Evolutionary conservation across 768 basidiomycete species (phyloP).

Genomic region (Phlebiopsis gigantea): DNA sequence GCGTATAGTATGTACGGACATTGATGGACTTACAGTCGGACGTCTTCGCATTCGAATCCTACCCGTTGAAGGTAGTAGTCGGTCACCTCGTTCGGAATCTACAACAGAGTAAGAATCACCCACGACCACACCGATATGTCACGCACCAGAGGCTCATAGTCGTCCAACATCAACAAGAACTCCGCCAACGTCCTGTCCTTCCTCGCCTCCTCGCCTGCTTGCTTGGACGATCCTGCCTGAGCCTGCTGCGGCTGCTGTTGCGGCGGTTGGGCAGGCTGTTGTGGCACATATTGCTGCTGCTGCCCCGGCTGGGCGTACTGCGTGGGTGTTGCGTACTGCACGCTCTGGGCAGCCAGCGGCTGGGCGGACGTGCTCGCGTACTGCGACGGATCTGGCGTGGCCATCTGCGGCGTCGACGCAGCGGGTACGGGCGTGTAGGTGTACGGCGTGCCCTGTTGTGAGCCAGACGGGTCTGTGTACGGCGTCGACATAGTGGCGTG

Average conservation of each 20-base stretch:
- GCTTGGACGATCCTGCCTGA: conserved; percentile 33
- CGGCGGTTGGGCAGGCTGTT: conserved; percentile 16
- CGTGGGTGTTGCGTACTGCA: conserved; percentile 1
- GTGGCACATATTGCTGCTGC: not conserved
- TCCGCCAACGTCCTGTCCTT: conserved; percentile 90
- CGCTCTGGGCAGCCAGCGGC: conserved; percentile 8
- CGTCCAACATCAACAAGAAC: conserved; percentile 93
- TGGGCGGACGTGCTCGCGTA: conserved; percentile 18
- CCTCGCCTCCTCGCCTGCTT: conserved; percentile 73
- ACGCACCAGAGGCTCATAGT: conserved; percentile 89
- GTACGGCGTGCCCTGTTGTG: conserved; percentile 10
- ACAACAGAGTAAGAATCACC: not conserved
- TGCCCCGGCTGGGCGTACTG: not conserved
- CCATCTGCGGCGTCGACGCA: conserved; percentile 2
- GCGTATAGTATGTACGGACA: not conserved
- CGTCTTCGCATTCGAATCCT: conserved; percentile 93
- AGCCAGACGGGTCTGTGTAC: conserved; percentile 8
- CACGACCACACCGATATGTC: not conserved
- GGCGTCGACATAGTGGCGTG: conserved; percentile 10
- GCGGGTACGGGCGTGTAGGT: conserved; percentile 8
- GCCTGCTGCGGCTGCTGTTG: conserved; percentile 15
- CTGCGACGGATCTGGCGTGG: conserved; percentile 17
- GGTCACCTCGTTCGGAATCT: conserved; percentile 98
- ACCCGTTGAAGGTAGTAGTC: conserved; percentile 95
- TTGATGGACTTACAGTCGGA: conserved; percentile 64